Base-by-base conservation (phyloP, 2,329 filamentous ascomycete genomes). In the Sclerotinia spermophila region DNA sequence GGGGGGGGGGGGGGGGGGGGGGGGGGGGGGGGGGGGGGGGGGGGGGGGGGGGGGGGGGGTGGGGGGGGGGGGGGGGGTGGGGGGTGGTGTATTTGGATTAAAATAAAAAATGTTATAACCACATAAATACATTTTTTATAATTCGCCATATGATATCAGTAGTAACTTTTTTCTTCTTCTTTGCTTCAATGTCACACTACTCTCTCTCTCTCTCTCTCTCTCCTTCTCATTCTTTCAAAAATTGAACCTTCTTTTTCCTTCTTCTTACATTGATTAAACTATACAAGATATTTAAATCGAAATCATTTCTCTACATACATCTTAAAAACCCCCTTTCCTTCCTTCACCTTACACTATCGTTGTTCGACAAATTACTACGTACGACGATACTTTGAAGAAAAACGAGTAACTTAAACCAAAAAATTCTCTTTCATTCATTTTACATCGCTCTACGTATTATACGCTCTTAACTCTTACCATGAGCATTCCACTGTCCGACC, bases 401-500 rank as follows among this genome's bases (percentile, higher is more conserved):
- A 17, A n/a, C 56, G 24, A 59, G 56, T 5, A 8, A n/a, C 35
- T 59, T 38, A 6, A 48, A 15, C n/a, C 35, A 5, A 38, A 59
- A 40, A 59, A 6, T n/a, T 17, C 55, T 38, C 56, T 38, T 59
- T 17, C 7, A 30, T n/a, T 7, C 7, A n/a, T 38, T 38, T 48
- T 48, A 7, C 24, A 27, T 64, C 61, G 44, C 35, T 65, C 35
- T 65, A 40, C 62, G 35, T 53, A 53, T 53, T 53, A 53, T 53
- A 53, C 62, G 51, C 24, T 61, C 13, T 65, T 48, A 48, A 40
- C 24, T 61, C 13, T 65, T 48, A 48, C 53, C 53, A 60, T 68
- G 66, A 68, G 38, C 66, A 68, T 68, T 44, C 66, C 66, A 59
- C 24, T 60, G 42, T 35, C 66, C 42, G 42, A 68, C 27, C 62